Evolutionary conservation across 139 green algal genomes (phyloP), one percentile per base, ranked within the genome.

Genomic region (Parachlorella kessleri): DNA sequence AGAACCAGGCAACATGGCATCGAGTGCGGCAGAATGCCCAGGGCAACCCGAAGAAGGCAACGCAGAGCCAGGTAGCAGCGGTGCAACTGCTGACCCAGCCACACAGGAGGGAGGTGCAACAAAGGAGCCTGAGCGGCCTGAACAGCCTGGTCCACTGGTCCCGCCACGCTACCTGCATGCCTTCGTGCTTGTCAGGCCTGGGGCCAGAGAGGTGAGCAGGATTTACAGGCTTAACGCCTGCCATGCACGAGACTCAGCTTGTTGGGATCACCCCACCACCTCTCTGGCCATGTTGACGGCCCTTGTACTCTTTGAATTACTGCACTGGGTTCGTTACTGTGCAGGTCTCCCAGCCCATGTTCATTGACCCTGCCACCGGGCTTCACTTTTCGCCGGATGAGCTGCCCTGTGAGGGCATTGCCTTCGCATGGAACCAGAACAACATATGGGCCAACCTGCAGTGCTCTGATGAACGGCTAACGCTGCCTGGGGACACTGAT

Each of bases 181-280:
- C 0, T 97, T 92, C 90, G 91, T 97, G 75, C 83, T 97, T 72
- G 82, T 97, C 32, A 87, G 91, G 77, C 70, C 92, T 0, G 90
- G 88, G 33, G 88, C 84, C 66, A 75, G 92, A 3, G 91, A 96
- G 37, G 48, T 18, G 21, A 59, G 48, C 21, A 59, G n/a, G n/a
- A n/a, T n/a, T n/a, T n/a, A n/a, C n/a, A n/a, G n/a, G n/a, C n/a
- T n/a, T n/a, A n/a, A n/a, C n/a, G n/a, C n/a, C n/a, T n/a, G n/a
- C n/a, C n/a, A n/a, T n/a, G n/a, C n/a, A n/a, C n/a, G n/a, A n/a
- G n/a, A n/a, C n/a, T n/a, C n/a, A n/a, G n/a, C n/a, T n/a, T n/a
- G n/a, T n/a, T n/a, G n/a, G n/a, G n/a, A n/a, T n/a, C n/a, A n/a
- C n/a, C n/a, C n/a, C n/a, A n/a, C n/a, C n/a, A n/a, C n/a, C n/a